Base-by-base conservation (phyloP, 1,139 yeast species). In the Taiozyma sp. region DNA sequence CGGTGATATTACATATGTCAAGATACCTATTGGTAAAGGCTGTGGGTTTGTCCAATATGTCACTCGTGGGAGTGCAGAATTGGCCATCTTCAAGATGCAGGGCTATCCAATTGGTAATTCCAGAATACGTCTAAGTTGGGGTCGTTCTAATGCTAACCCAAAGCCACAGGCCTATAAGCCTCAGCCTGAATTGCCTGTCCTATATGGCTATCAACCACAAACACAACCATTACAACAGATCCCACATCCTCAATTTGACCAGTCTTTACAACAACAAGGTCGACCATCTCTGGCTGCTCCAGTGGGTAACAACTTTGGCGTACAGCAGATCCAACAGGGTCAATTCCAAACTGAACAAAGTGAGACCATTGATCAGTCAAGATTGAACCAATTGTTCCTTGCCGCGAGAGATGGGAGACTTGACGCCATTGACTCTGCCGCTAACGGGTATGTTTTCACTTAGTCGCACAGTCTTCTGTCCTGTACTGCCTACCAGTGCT, bases 41-140 rank as follows among this genome's bases (percentile, higher is more conserved):
- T 91, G 97, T 70, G 98, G 97, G 2, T 92, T 91, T 71, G 92
- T 91, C 51, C 95, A 88, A 67, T 91, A 84, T 65, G 78, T 83
- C 30, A 79, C 82, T 43, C 77, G 96, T 53, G 85, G 83, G 56
- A 87, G 90, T 57, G 97, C 97, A 0, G 97, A 91, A 67, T 83
- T 84, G 48, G 96, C 97, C 14, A 90, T 91, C 58, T 81, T 86
- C 45, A 88, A 88, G 49, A 87, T 92, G 96, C 96, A 91, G 70
- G 97, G 97, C 4, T 91, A 84, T 64, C 84, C 91, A 39, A 85
- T 92, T 62, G 95, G 91, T 13, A 95, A 92, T 49, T 84, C 88
- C 49, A 78, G 97, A 50, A 87, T 91, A 30, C 75, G 97, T 58
- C 74, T 91, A 54, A 84, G 96, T 49, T 91, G 97, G 97, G 98